Evolutionary conservation across 768 basidiomycete genomes (phyloP), one percentile per base, ranked within the genome.

Genomic region (Naganishia friedmannii): DNA sequence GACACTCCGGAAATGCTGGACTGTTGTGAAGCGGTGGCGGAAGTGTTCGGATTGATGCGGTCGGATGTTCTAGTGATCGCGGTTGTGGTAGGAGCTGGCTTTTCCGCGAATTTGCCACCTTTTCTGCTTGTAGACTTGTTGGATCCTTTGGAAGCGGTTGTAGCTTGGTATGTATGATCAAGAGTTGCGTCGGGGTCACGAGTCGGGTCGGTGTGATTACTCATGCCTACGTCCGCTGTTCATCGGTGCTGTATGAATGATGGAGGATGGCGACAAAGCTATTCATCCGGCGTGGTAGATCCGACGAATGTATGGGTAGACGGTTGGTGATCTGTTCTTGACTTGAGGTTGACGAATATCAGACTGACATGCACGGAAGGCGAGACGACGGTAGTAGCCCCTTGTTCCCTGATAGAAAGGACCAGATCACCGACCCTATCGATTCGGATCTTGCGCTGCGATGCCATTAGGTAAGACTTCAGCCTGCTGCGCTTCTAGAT

Each of bases 151-250:
- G 46, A 5, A 17, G 39, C 39, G 26, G 42, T 45, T 0, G 37
- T 28, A 21, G 42, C 26, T 26, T 23, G 60, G 60, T 63, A 63
- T 63, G 39, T 21, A 46, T 37, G 39, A 45, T 63, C 60, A 28
- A 45, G 26, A 26, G 60, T 63, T 42, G 39, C 39, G 39, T 63
- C 42, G 26, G 60, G 60, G 39, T 63, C 60, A 63, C 60, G 60
- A 45, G 60, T 42, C 26, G 60, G 39, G 42, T 63, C 60, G 60
- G 9, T 63, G 60, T 63, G 60, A 63, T 63, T 63, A 63, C 60
- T 63, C 60, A 63, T 63, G 60, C 60, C 60, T 63, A 42, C 46
- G 39, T 45, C 23, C 60, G 39, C 60, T 63, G 26, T 63, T 63
- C 60, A 63, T 63, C 42, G 37, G 60, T 45, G 60, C 37, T 63